Evolutionary conservation across 345 rosid genomes (phyloP).

Genomic region (Ricinus communis): DNA sequence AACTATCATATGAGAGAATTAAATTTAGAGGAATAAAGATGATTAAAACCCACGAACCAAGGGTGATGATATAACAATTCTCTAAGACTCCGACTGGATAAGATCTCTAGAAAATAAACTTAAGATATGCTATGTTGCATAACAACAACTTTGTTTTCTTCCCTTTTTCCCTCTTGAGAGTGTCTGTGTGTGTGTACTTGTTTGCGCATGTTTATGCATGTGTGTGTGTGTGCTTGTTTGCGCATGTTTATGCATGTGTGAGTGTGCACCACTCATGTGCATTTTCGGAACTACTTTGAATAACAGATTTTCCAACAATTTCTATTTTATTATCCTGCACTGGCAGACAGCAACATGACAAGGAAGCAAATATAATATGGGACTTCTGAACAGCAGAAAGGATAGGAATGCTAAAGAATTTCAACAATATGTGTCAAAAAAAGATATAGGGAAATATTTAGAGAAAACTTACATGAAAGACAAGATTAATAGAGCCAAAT

Average conservation of each 20-base stretch:
- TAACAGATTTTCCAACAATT: neutral
- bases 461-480: slow-evolving; percentile 51
- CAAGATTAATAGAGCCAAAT: slow-evolving; percentile 78
- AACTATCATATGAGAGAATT: neutral
- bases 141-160: neutral
- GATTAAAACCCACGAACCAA: neutral
- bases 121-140: neutral
- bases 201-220: no score
- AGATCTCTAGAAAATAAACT: neutral
- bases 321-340: no score
- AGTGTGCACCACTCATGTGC: neutral
- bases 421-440: neutral
- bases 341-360: neutral
- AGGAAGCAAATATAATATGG: neutral
- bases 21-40: neutral
- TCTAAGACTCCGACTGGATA: neutral
- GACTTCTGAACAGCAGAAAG: neutral
- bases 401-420: neutral
- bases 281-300: neutral
- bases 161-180: neutral
- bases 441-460: neutral
- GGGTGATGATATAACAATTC: neutral
- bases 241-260: no score
- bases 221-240: no score
- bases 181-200: no score